Percentiles rank a stretch among this genome's conserved stretches.
Conservation (phyloP, 2,329 filamentous ascomycete species). For the Exophiala phaeomuriformis region DNA sequence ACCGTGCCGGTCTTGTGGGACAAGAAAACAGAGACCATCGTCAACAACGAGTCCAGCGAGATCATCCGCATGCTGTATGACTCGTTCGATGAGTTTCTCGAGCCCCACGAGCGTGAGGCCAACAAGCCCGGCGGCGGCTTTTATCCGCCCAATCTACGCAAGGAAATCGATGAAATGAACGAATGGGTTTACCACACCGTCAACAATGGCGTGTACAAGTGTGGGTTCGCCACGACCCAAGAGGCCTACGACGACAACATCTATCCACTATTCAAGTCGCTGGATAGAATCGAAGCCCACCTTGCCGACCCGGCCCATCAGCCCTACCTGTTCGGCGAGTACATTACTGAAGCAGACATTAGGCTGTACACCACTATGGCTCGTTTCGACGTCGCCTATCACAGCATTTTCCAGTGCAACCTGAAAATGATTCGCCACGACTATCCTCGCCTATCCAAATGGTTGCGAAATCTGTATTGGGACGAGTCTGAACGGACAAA, state of each 20-base stretch:
- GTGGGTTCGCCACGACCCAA: conserved; percentile 71
- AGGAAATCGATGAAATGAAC: conserved; percentile 65
- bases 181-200: conserved; percentile 63
- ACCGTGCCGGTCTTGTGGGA: conserved; percentile 81
- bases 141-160: conserved; percentile 55
- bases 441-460: conserved; percentile 45
- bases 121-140: conserved; percentile 38
- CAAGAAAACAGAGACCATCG: conserved; percentile 64
- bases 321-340: conserved; percentile 65
- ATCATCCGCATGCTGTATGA: conserved; percentile 77
- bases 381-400: conserved; percentile 65
- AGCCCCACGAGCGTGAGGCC: conserved; percentile 49
- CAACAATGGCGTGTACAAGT: conserved; percentile 52
- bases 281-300: conserved; percentile 66
- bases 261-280: conserved; percentile 58
- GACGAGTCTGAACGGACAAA: conserved; percentile 38
- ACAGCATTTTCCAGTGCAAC: conserved; percentile 74
- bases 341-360: conserved; percentile 71
- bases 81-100: conserved; percentile 64
- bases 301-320: conserved; percentile 44
- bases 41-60: conserved; percentile 82
- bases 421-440: conserved; percentile 56
- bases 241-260: conserved; percentile 69
- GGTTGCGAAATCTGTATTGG: conserved; percentile 44
- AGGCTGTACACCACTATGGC: conserved; percentile 61